Conservation (phyloP, 305 asterid genomes). For the Coffea humblotiana region DNA sequence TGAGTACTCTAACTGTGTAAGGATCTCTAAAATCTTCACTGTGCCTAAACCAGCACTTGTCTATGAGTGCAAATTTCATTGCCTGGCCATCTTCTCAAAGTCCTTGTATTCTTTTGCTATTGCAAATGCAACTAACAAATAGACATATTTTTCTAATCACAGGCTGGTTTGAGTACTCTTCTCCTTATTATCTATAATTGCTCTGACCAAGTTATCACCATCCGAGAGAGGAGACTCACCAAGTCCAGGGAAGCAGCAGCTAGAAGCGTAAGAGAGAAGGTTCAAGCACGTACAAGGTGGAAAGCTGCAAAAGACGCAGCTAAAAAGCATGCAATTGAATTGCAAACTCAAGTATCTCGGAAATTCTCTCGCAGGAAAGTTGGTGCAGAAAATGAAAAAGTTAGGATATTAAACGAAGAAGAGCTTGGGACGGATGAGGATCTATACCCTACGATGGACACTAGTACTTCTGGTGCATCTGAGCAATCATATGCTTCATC, state of each 20-base stretch:
- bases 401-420: slow-evolving; percentile 35
- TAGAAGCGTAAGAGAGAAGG: slow-evolving; percentile 67
- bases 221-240: slow-evolving; percentile 79
- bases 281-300: slow-evolving; percentile 87
- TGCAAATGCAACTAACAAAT: not conserved
- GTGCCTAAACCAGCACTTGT: not conserved
- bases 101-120: slow-evolving; percentile 11
- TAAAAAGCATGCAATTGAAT: slow-evolving; percentile 64
- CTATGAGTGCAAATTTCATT: slow-evolving; percentile 1
- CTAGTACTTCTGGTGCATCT: slow-evolving; percentile 26
- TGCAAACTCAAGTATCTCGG: slow-evolving; percentile 65
- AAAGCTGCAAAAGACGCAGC: slow-evolving; percentile 81
- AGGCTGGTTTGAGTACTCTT: slow-evolving; percentile 82
- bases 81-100: not conserved
- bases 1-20: not conserved
- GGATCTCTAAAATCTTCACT: not conserved
- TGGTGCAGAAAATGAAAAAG: slow-evolving; percentile 36
- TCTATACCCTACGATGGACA: slow-evolving; percentile 25
- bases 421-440: slow-evolving; percentile 39
- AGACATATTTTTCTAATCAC: slow-evolving; percentile 17
- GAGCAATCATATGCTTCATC: slow-evolving; percentile 29
- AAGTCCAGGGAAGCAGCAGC: slow-evolving; percentile 92
- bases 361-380: slow-evolving; percentile 54
- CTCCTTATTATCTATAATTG: slow-evolving; percentile 80
- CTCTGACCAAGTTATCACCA: slow-evolving; percentile 75